Evolutionary conservation across 768 basidiomycete species (phyloP).

Genomic region (Tylopilus rubrobrunneus): DNA sequence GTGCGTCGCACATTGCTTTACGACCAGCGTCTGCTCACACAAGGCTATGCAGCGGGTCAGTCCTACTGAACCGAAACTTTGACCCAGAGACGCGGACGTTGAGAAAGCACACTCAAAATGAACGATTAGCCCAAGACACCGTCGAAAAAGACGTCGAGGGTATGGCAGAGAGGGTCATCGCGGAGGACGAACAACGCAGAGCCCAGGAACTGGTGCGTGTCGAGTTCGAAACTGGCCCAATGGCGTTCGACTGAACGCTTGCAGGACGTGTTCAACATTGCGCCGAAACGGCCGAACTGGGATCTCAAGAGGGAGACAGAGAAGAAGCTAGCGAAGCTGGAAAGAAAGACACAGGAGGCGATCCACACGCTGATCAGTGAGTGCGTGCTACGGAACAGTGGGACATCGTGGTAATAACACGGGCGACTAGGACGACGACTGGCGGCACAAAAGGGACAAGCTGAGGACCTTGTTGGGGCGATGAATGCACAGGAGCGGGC

Average conservation of each 20-base stretch:
- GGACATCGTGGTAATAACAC: constrained; percentile 6
- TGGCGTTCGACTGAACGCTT: constrained; percentile 14
- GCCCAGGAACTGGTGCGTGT: constrained; percentile 82
- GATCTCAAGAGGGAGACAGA: constrained; percentile 93
- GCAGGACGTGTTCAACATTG: constrained; percentile 95
- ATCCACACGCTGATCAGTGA: constrained; percentile 90
- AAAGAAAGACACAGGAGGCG: constrained; percentile 86
- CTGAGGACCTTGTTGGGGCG: constrained; percentile 77
- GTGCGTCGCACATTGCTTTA: constrained; percentile 32
- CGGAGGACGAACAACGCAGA: constrained; percentile 81
- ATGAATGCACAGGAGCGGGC: constrained; percentile 73
- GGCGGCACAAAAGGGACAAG: constrained; percentile 72
- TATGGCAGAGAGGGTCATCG: constrained; percentile 78
- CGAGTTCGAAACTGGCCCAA: background rate
- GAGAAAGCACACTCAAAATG: constrained; percentile 60
- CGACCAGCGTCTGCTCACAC: constrained; percentile 12
- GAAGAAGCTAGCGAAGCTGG: constrained; percentile 84
- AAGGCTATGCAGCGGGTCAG: constrained; percentile 35
- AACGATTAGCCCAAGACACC: constrained; percentile 67
- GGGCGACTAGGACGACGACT: constrained; percentile 65
- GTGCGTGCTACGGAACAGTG: constrained; percentile 29
- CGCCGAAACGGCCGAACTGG: constrained; percentile 96
- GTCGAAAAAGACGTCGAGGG: constrained; percentile 85
- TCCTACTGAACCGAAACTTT: constrained; percentile 77
- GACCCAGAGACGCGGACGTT: constrained; percentile 84